Percentiles rank a stretch among this genome's conserved stretches.
Evolutionary conservation across 164 flowering plant genomes (phyloP).

Genomic region (Cinnamomum chago): DNA sequence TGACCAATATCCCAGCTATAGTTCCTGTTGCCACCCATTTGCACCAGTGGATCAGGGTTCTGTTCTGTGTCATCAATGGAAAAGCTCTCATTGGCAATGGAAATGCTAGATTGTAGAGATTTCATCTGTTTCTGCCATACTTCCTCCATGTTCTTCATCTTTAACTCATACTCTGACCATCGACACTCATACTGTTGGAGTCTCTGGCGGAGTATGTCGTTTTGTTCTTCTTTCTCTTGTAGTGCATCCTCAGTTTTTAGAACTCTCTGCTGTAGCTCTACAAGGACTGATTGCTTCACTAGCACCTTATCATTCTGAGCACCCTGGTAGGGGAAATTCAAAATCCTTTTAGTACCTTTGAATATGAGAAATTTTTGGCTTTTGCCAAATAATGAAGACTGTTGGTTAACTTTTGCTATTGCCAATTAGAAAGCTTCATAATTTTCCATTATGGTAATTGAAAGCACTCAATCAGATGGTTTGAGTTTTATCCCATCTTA

Average conservation of each 20-base stretch:
- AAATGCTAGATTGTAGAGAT: constrained; percentile 88
- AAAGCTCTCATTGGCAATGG: constrained; percentile 84
- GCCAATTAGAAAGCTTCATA: too few species aligned
- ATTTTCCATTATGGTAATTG: too few species aligned
- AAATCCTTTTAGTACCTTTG: not conserved
- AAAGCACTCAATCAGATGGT: too few species aligned
- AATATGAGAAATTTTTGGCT: not conserved
- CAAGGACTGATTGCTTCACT: constrained; percentile 73
- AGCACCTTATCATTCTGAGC: constrained; percentile 66
- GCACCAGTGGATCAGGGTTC: constrained; percentile 73
- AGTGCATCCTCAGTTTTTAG: constrained; percentile 86
- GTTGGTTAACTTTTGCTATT: too few species aligned
- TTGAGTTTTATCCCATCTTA: too few species aligned
- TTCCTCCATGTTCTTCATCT: constrained; percentile 98
- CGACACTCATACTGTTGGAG: constrained; percentile 88
- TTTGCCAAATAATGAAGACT: too few species aligned
- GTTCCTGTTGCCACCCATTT: constrained; percentile 43
- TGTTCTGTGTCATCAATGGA: constrained; percentile 66
- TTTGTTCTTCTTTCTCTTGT: constrained; percentile 88
- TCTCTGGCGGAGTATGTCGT: constrained; percentile 80
- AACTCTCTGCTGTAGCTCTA: constrained; percentile 84
- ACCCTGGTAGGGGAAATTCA: constrained; percentile 35
- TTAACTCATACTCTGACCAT: constrained; percentile 91
- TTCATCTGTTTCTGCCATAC: constrained; percentile 98
- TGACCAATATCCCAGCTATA: constrained; percentile 50